Evolutionary conservation across 805 yeast species (phyloP), one percentile per base, ranked within the genome.

Genomic region (Dipodascus albidus): DNA sequence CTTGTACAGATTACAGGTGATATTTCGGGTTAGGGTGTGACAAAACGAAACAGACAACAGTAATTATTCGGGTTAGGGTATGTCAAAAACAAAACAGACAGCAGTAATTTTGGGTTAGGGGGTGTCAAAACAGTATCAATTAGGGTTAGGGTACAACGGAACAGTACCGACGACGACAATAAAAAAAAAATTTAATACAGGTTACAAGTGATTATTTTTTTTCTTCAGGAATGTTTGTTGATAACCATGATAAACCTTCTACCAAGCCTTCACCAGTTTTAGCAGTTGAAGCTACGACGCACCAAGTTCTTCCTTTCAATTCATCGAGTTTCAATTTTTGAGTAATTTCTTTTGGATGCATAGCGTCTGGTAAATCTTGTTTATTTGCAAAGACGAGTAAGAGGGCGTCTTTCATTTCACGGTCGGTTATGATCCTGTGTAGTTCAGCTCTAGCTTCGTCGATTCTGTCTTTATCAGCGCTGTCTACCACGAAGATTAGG

Each of bases 261-360:
- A 83, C 82, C 56, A 89, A 74, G 17, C 96, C 97, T 54, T 88
- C 89, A 23, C 96, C 96, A 54, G 88, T 85, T 58, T 82, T 79
- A 31, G 96, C 96, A 60, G 88, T 83, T 23, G 95, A 83, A 21
- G 96, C 96, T 56, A 90, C 86, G 38, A 90, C 95, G 51, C 93
- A 85, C 95, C 95, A 90, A 53, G 83, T 74, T 65, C 89, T 91
- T 52, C 79, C 80, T 54, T 82, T 76, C 61, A 80, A 76, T 53
- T 80, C 67, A 51, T 77, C 71, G 68, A 90, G 74, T 54, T 83
- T 81, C 56, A 89, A 77, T 58, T 74, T 73, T 60, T 85, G 86
- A 54, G 89, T 85, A 57, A 89, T 73, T 63, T 89, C 91, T 66
- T 82, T 82, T 51, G 95, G 91, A 63, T 79, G 83, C 71, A 83